These are phyloP conservation scores for Actinomortierella ambigua DNA, from an alignment of 371 early-diverging fungal genomes.

Conservation along the genomic window DNA sequence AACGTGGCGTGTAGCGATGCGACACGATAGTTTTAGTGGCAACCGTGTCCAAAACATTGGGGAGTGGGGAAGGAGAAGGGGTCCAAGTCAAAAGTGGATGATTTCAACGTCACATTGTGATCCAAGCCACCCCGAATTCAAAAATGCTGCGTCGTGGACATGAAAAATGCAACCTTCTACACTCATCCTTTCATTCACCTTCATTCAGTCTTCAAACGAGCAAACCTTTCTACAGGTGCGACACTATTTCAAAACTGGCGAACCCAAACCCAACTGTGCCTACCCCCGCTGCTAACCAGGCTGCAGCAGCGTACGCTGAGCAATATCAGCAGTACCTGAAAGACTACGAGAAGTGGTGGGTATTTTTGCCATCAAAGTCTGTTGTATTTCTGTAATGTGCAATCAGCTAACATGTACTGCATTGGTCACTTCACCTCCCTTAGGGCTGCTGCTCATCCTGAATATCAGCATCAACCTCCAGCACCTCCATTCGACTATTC, in stretches of 20 bases:
- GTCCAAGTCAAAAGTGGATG: no score
- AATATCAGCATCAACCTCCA: conserved; percentile 19
- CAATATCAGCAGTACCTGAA: conserved; percentile 43
- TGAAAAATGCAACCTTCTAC: no score
- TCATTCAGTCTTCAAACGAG: no score
- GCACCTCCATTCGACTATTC: conserved; percentile 17
- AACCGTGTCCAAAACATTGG: no score
- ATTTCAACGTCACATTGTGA: no score
- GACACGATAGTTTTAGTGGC: no score
- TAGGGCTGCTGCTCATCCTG: conserved; percentile 41
- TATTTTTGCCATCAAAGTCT: not conserved
- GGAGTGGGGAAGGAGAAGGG: no score
- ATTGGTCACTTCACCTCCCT: not conserved
- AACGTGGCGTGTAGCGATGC: no score
- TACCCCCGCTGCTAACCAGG: conserved; percentile 29
- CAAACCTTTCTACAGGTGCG: no score
- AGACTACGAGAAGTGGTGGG: conserved; percentile 39
- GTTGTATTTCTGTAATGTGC: not conserved
- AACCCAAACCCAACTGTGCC: conserved; percentile 15
- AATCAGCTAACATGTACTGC: not conserved
- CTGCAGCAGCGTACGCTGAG: conserved; percentile 33
- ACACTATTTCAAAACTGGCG: conserved; percentile 29
- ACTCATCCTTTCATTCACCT: no score
- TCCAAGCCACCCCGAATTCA: no score
- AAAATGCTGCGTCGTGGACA: no score